Evolutionary conservation across 2,329 filamentous ascomycete species (phyloP).

Genomic region (Pyricularia grisea): DNA sequence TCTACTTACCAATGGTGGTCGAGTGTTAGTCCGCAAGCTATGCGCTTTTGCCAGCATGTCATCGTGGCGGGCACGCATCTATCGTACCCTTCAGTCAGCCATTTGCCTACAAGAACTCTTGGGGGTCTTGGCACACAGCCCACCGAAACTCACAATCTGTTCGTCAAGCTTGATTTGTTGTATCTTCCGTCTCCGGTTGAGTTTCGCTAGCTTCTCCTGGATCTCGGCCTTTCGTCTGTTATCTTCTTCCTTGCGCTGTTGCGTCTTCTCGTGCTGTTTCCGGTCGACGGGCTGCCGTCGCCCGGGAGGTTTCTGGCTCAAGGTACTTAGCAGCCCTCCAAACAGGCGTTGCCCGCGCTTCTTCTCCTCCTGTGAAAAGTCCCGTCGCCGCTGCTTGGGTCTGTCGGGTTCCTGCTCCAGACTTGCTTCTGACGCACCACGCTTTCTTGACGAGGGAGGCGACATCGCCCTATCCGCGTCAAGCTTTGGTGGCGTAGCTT

Average conservation of each 20-base stretch:
- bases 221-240: slow-evolving; percentile 54
- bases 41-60: slow-evolving; percentile 63
- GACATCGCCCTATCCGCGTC: not conserved
- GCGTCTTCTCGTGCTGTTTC: slow-evolving; percentile 67
- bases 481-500: not conserved
- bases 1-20: slow-evolving; percentile 63
- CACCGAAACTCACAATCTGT: slow-evolving; percentile 46
- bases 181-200: slow-evolving; percentile 49
- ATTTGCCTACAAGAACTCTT: not conserved
- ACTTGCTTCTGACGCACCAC: slow-evolving; percentile 1
- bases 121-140: not conserved
- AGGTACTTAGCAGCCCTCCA: slow-evolving; percentile 67
- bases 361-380: slow-evolving; percentile 60
- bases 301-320: slow-evolving; percentile 56
- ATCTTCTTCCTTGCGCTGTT: slow-evolving; percentile 63
- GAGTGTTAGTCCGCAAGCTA: slow-evolving; percentile 61
- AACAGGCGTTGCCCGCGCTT: slow-evolving; percentile 80
- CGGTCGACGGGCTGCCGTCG: slow-evolving; percentile 73
- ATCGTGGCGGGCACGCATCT: slow-evolving; percentile 69
- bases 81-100: not conserved
- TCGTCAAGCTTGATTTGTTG: slow-evolving; percentile 71
- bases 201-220: slow-evolving; percentile 44
- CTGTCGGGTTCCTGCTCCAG: slow-evolving; percentile 18
- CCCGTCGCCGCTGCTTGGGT: slow-evolving; percentile 15
- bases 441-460: slow-evolving; percentile 3